These are phyloP conservation scores for Hysterium pulicare DNA, from an alignment of 2,329 filamentous ascomycete genomes.

Conservation along the genomic window DNA sequence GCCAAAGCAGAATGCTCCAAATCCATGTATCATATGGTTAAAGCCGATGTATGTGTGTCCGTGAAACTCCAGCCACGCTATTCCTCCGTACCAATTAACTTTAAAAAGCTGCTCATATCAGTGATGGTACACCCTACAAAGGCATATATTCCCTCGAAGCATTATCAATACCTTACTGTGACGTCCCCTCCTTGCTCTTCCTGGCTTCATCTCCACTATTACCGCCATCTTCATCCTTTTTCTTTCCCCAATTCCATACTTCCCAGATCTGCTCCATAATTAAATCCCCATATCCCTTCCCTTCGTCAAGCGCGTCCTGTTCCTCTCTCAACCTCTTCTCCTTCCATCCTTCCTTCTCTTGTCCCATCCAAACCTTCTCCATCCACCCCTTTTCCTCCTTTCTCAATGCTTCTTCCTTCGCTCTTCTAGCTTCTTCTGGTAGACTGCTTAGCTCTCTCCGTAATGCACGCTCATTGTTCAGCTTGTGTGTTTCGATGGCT, in stretches of 20 bases:
- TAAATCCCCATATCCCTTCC: constrained; percentile 41
- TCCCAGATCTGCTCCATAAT: constrained; percentile 48
- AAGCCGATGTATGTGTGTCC: too few species aligned
- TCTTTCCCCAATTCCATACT: constrained; percentile 46
- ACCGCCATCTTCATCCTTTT: constrained; percentile 17
- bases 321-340: constrained; percentile 44
- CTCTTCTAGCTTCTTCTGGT: constrained; percentile 22
- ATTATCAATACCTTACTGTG: too few species aligned
- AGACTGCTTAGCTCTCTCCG: constrained; percentile 31
- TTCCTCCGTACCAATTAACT: too few species aligned
- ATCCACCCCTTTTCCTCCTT: constrained; percentile 24
- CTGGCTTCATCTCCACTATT: constrained; percentile 22
- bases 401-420: constrained; percentile 10
- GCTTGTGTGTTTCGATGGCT: constrained; percentile 28
- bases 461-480: constrained; percentile 38
- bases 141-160: too few species aligned
- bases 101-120: too few species aligned
- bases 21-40: too few species aligned
- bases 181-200: constrained; percentile 15
- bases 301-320: constrained; percentile 37
- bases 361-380: constrained; percentile 38
- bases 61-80: too few species aligned
- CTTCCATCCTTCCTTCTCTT: constrained; percentile 45
- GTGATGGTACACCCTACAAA: too few species aligned
- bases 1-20: too few species aligned